Evolutionary conservation across 2,329 filamentous ascomycete genomes (phyloP), one percentile per base, ranked within the genome.

Genomic region (Diaporthe sp.): DNA sequence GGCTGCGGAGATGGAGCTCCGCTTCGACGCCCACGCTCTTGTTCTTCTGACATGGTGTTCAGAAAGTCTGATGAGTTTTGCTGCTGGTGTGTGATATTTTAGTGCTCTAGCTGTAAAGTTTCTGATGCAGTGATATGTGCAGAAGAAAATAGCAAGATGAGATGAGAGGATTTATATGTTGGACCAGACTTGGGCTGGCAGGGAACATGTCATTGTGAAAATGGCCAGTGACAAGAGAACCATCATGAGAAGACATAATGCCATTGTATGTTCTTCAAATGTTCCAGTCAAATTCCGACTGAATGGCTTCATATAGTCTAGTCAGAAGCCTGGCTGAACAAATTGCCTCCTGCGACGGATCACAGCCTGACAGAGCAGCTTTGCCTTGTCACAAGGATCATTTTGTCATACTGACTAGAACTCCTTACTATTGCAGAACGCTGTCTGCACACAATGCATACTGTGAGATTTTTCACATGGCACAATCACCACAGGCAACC

Each of bases 1-100:
- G 53, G 72, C 65, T 74, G 31, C 4, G 72, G 72, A 10, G 65
- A 71, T 4, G 73, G 65, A 22, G 73, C 73, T 4, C 25, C 25
- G 28, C 63, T 71, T 15, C 73, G 65, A 57, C 63, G 63, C 13
- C 65, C 44, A 34, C 65, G 67, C 2, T 71, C 73, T 1, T 60
- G 51, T 1, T 60, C 44, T 13, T 53, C 61, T 12, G n/a, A 10
- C 44, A 68, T 39, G 20, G 13, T 47, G 9, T 20, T 25, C 37
- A 25, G 2, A 34, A 53, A 47, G 5, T 10, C 10, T 67, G 31
- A 20, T 39, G n/a, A 31, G 15, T 47, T 10, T 1, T 49, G 12
- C 28, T 68, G 0, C 4, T 51, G 3, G 20, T 39, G 8, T 22
- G n/a, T 67, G 3, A 15, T 39, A 1, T 17, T 53, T 4, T 22